Evolutionary conservation across 495 filamentous ascomycete species (phyloP).

Genomic region (Podospora appendiculata): DNA sequence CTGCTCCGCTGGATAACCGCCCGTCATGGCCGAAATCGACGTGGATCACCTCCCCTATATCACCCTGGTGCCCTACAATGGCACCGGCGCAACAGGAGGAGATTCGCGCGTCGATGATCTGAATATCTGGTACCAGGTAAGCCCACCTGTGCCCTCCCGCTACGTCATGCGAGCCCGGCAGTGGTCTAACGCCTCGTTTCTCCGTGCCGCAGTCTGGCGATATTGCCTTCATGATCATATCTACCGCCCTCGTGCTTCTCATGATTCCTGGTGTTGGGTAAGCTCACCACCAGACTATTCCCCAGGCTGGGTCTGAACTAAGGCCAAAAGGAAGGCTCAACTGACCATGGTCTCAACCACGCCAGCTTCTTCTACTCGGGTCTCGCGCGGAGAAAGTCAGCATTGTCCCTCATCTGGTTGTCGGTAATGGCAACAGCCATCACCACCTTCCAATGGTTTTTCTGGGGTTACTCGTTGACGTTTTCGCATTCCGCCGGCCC

Average conservation of each 20-base stretch:
- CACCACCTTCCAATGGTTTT: slow-evolving; percentile 94
- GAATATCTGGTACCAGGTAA: slow-evolving; percentile 77
- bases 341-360: no score
- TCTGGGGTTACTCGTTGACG: slow-evolving; percentile 91
- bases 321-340: background rate
- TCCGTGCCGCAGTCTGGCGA: slow-evolving; percentile 59
- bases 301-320: background rate
- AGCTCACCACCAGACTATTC: slow-evolving; percentile 14
- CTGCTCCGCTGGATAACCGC: background rate
- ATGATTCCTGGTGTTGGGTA: slow-evolving; percentile 93
- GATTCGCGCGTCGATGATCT: slow-evolving; percentile 64
- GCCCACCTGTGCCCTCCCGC: background rate
- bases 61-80: slow-evolving; percentile 57
- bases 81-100: slow-evolving; percentile 57
- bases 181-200: slow-evolving; percentile 3
- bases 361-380: slow-evolving; percentile 91
- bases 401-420: slow-evolving; percentile 89
- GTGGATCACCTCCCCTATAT: slow-evolving; percentile 40
- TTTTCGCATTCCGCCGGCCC: slow-evolving; percentile 81
- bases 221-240: slow-evolving; percentile 80
- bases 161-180: background rate
- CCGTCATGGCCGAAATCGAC: slow-evolving; percentile 29
- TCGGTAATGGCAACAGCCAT: slow-evolving; percentile 88
- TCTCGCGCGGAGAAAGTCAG: slow-evolving; percentile 87
- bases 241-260: slow-evolving; percentile 82